Base-by-base conservation (phyloP, 192 early-diverging fungal genomes). In the Coemansia sp. region DNA sequence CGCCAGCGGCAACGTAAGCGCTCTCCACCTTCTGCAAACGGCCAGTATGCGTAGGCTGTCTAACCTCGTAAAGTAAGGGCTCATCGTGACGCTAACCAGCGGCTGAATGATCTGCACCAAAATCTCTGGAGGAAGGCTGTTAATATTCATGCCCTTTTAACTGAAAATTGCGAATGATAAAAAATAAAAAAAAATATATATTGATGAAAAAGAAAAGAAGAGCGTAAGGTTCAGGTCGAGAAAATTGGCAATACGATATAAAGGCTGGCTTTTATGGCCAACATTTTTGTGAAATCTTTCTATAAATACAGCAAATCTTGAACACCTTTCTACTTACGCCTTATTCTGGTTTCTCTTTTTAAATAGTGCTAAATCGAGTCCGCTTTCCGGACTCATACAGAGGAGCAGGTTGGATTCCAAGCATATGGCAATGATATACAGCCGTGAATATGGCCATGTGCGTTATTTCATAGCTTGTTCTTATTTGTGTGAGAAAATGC, bases 31-130 rank as follows among this genome's bases (percentile, higher is more conserved):
- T 21, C 23, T 53, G 24, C 51, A 53, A 4, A 53, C 51, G 23
- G 51, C 20, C 51, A 53, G 7, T 26, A 53, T 26, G 24, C 51
- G 51, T 23, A 53, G 26, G 51, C 51, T 53, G 51, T 53, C 51
- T 21, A 24, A 21, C 14, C 51, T 53, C 7, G 51, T 53, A 9
- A 53, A 53, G 51, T 53, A 53, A 53, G 51, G 51, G 24, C 51
- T 53, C 23, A 26, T 53, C 20, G 51, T 53, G 51, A 53, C 51
- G 23, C 51, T 53, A 15, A 53, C 51, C 51, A 53, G 10, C 23
- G 51, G 51, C 24, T 21, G 51, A 14, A 53, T 53, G 51, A 53
- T 53, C 23, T 53, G 51, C 9, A 26, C 7, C 24, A 53, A 53
- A 12, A 53, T 53, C 24, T 53, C 51, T 21, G 51, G 24, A 26